Evolutionary conservation across 495 filamentous ascomycete genomes (phyloP).

Genomic region (Trichocladium antarcticum): DNA sequence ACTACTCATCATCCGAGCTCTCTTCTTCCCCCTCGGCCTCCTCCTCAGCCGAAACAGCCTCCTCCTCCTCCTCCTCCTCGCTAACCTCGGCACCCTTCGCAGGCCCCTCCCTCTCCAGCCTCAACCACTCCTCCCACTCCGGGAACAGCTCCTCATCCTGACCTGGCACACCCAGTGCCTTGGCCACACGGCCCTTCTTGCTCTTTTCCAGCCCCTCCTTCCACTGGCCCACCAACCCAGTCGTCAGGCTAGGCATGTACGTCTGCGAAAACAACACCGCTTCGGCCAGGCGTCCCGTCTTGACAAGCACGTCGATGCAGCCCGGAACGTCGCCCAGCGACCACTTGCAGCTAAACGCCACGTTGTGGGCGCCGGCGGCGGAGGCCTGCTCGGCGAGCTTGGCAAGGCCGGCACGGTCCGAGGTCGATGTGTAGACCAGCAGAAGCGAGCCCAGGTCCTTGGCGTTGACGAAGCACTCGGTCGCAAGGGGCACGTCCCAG

Average conservation of each 20-base stretch:
- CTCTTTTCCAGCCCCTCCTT: conserved; percentile 66
- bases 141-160: conserved; percentile 91
- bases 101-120: conserved; percentile 59
- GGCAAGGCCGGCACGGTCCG: conserved; percentile 59
- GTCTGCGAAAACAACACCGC: conserved; percentile 87
- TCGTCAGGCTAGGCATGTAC: conserved; percentile 73
- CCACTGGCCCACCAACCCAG: conserved; percentile 61
- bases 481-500: conserved; percentile 80
- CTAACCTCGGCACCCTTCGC: conserved; percentile 26
- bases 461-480: conserved; percentile 83
- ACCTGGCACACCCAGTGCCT: conserved; percentile 70
- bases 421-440: conserved; percentile 72
- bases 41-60: conserved; percentile 10
- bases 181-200: conserved; percentile 73
- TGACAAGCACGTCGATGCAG: conserved; percentile 68
- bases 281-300: conserved; percentile 69
- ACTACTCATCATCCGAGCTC: too few species aligned
- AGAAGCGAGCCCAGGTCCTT: conserved; percentile 84
- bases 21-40: conserved; percentile 10
- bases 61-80: conserved; percentile 13
- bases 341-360: conserved; percentile 87
- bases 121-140: conserved; percentile 85
- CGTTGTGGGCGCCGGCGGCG: conserved; percentile 68
- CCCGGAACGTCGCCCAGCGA: conserved; percentile 69
- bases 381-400: conserved; percentile 63